phyloP scores from a whole-genome alignment of 306 rosid species.

The Abrus pulchellus region DNA sequence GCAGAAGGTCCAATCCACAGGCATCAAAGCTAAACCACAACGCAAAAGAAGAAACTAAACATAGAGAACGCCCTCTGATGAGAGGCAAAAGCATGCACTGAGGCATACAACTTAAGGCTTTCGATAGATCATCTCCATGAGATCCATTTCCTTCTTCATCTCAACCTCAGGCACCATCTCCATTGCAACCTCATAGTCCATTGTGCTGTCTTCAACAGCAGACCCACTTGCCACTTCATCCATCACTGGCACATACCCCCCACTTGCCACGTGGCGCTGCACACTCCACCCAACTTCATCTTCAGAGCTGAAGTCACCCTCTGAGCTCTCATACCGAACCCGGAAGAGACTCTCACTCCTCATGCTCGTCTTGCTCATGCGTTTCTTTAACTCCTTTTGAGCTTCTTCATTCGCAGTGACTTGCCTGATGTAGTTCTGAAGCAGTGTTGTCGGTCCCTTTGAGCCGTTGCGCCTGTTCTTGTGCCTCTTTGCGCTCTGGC shows the following conservation, averaged over 20 bases:
- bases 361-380: not conserved
- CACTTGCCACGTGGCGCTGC: not conserved
- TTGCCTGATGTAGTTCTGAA: slow-evolving; percentile 65
- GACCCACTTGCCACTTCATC: not conserved
- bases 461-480: slow-evolving; percentile 21
- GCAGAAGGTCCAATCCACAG: no score
- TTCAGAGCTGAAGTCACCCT: slow-evolving; percentile 7
- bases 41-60: no score
- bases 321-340: slow-evolving; percentile 20
- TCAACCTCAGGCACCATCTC: slow-evolving; percentile 37
- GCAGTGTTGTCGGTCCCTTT: slow-evolving; percentile 12
- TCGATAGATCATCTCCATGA: slow-evolving; percentile 38
- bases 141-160: slow-evolving; percentile 44
- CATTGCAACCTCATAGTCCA: slow-evolving; percentile 44
- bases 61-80: not conserved
- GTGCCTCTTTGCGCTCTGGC: slow-evolving; percentile 54
- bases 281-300: not conserved
- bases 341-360: not conserved
- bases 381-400: not conserved
- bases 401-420: slow-evolving; percentile 4
- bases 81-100: not conserved
- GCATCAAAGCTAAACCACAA: no score
- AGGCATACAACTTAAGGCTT: not conserved
- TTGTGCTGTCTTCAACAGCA: not conserved
- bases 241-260: not conserved